Percentiles rank a stretch among this genome's conserved stretches.
Evolutionary conservation across 1,284 basidiomycete genomes (phyloP).

Genomic region (Hemileccinum hortonii): DNA sequence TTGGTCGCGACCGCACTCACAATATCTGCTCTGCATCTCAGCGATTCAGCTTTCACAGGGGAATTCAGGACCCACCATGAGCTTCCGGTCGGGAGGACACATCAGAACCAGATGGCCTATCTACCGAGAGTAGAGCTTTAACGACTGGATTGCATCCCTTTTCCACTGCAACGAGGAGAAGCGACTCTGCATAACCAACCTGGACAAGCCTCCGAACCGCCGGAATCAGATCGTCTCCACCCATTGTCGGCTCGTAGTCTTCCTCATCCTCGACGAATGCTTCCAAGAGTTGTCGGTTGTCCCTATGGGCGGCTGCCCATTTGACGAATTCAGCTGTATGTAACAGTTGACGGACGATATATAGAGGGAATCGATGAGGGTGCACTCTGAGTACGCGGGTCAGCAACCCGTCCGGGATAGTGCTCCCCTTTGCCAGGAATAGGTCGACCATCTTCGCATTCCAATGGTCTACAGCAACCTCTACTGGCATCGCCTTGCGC

Average conservation of each 20-base stretch:
- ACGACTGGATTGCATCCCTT: too few relatives aligned
- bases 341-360: conserved; percentile 1
- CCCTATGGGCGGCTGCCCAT: not conserved
- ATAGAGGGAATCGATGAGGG: not conserved
- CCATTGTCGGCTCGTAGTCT: too few relatives aligned
- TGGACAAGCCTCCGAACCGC: not conserved
- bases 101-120: too few relatives aligned
- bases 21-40: not conserved
- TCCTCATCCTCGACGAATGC: not conserved
- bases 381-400: not conserved
- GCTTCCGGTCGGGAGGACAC: too few relatives aligned
- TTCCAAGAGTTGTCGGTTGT: conserved; percentile 3
- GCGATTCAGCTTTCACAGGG: too few relatives aligned
- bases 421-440: not conserved
- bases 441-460: not conserved
- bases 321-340: not conserved
- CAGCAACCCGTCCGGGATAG: not conserved
- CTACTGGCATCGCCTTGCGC: not conserved
- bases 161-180: too few relatives aligned
- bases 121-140: too few relatives aligned
- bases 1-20: not conserved
- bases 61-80: too few relatives aligned
- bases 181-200: not conserved
- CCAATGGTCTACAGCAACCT: conserved; percentile 8
- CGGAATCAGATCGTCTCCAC: too few relatives aligned